Base-by-base conservation (phyloP, 768 basidiomycete genomes). In the Cyathus striatus region DNA sequence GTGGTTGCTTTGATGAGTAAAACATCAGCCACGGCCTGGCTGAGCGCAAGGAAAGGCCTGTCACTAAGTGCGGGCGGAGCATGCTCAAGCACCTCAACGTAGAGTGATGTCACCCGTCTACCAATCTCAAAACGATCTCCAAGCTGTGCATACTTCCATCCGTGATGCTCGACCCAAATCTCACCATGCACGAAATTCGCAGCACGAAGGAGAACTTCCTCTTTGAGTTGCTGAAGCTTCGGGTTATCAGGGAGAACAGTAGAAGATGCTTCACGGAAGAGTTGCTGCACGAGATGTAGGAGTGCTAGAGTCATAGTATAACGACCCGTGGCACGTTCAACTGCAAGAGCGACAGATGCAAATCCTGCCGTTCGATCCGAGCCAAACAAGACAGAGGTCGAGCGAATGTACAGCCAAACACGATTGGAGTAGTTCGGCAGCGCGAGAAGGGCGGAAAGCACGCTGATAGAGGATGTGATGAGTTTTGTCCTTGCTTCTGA, bases 351-450 rank as follows among this genome's bases (percentile, higher is more conserved):
- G 33, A 75, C 69, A 3, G 83, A 79, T 4, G 79, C 78, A 47
- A 79, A 78, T 7, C 78, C 81, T 23, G 71, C 62, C 5, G 63
- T 57, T 34, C 69, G 69, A 20, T 78, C 79, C 4, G 80, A 70
- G 14, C 86, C 84, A 52, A 95, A 90, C 21, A 96, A 72, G 17
- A 81, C 75, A 0, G 76, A 69, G 0, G 90, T 86, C 4, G 86
- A 86, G 10, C 90, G 82, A 16, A 94, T 76, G 53, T 87, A 93
- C 7, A 91, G 68, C 92, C 91, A 95, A 18, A 94, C 87, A 2
- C 86, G 76, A 49, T 80, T 79, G n/a, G 88, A 86, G 54, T 85
- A 85, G 35, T 69, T 72, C 1, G 86, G 87, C 10, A 88, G 64
- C 1, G 81, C 77, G 25, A 93, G 73, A 23, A 94, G 72, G 0